A percentile compares a stretch with the other conserved stretches of the same genome.
phyloP scores from a whole-genome alignment of 441 rosid genomes.

The Gossypium lobatum region DNA sequence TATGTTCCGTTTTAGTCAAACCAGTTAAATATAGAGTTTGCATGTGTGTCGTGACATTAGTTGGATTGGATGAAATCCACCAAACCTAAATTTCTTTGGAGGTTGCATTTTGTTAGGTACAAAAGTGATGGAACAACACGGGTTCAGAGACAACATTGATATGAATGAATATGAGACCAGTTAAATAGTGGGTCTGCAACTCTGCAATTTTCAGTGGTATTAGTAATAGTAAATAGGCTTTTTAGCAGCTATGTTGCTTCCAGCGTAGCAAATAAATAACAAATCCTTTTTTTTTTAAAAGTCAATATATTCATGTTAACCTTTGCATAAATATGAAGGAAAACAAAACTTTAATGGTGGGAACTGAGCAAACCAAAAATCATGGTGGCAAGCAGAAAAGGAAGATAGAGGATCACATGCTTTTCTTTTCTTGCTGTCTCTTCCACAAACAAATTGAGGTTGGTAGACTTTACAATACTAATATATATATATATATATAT shows the following conservation, averaged over 20 bases:
- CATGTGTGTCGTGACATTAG: background rate
- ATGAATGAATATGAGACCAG: constrained; percentile 9
- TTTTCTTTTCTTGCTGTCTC: constrained; percentile 26
- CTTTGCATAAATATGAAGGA: constrained; percentile 18
- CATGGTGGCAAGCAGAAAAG: constrained; percentile 23
- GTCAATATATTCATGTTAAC: too few species aligned
- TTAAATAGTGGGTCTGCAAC: constrained; percentile 17
- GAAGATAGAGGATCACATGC: constrained; percentile 24
- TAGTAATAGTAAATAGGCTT: too few species aligned
- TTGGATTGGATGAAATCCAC: background rate
- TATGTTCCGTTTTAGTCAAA: constrained; percentile 21
- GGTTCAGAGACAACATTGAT: constrained; percentile 9
- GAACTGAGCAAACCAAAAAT: constrained; percentile 22
- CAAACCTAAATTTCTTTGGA: constrained; percentile 6
- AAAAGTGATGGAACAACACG: constrained; percentile 20
- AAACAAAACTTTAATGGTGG: constrained; percentile 24
- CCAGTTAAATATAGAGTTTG: constrained; percentile 20
- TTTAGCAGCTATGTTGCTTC: too few species aligned
- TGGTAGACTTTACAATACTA: background rate
- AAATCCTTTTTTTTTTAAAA: too few species aligned
- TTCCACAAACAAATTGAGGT: constrained; percentile 18
- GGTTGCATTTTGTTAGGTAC: constrained; percentile 27
- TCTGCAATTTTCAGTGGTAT: background rate
- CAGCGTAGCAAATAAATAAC: too few species aligned
- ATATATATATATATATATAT: too few species aligned